These are phyloP conservation scores for Neofusicoccum umdonicola DNA, from an alignment of 2,329 filamentous ascomycete species.

Conservation along the genomic window DNA sequence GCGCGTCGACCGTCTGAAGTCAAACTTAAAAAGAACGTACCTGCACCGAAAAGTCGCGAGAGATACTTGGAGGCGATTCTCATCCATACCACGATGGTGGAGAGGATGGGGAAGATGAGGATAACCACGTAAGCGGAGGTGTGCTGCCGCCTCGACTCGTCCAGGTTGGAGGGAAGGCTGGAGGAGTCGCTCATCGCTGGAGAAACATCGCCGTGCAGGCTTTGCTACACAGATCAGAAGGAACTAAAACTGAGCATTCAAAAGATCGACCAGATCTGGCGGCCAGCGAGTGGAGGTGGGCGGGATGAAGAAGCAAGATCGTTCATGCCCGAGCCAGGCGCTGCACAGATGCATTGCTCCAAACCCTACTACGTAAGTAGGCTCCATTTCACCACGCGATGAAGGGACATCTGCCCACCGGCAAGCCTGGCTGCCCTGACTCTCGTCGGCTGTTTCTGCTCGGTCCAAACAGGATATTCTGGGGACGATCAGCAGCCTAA, in stretches of 20 bases:
- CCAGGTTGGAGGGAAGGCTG: neutral
- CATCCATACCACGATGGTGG: constrained; percentile 4
- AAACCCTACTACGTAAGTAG: neutral
- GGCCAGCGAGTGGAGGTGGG: neutral
- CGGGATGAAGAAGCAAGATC: neutral
- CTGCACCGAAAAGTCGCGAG: neutral
- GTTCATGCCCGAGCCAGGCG: neutral
- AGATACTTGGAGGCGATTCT: neutral
- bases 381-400: neutral
- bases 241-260: neutral
- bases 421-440: neutral
- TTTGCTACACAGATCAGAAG: neutral
- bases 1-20: neutral
- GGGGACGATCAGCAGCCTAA: neutral
- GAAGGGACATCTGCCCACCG: neutral
- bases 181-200: neutral
- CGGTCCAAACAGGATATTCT: neutral
- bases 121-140: constrained; percentile 4
- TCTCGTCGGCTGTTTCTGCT: constrained; percentile 1
- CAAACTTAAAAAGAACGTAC: neutral
- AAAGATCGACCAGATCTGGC: neutral
- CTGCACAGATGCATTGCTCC: neutral
- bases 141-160: neutral
- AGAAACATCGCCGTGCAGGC: neutral
- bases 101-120: neutral